Evolutionary conservation across 1,139 yeast genomes (phyloP), one percentile per base, ranked within the genome.

Genomic region (Suhomyces maxii): DNA sequence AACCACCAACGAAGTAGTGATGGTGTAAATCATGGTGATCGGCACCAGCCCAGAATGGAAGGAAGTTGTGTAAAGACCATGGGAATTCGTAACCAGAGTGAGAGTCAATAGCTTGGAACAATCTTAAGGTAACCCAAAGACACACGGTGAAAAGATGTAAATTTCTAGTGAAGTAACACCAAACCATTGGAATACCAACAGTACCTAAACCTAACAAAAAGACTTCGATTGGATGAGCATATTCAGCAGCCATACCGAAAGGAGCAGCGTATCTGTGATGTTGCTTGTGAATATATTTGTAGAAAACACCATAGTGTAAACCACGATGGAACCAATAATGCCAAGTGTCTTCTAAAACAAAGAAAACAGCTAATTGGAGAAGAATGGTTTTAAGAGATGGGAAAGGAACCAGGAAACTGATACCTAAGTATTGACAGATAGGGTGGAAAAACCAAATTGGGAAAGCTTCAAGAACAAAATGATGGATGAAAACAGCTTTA

Each of bases 1-100:
- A 74, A 45, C 73, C 69, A 25, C 79, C 79, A 46, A 73, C 72
- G 49, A 74, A 73, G 56, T 65, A 70, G 55, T 71, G 78, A 53
- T 73, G 79, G 53, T 74, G 79, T 53, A 70, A 75, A 55, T 74
- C 79, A 51, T 74, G 79, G 57, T 73, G 79, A 44, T 73, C 78
- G 13, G 79, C 79, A 37, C 79, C 79, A 6, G 79, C 79, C 79
- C 79, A 74, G 60, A 74, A 72, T 33, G 79, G 79, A 43, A 74
- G 48, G 55, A 73, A 56, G 53, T 71, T 63, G 55, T 74, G 76
- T 53, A 74, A 71, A 7, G 78, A 73, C 76, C 76, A 72, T 11
- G 79, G 79, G 61, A 74, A 73, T 48, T 74, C 79, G 53, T 74
- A 74, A 23, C 79, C 79, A 3, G 77, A 72, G 52, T 74, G 79